Evolutionary conservation across 768 basidiomycete species (phyloP).

Genomic region (Russula earlei): DNA sequence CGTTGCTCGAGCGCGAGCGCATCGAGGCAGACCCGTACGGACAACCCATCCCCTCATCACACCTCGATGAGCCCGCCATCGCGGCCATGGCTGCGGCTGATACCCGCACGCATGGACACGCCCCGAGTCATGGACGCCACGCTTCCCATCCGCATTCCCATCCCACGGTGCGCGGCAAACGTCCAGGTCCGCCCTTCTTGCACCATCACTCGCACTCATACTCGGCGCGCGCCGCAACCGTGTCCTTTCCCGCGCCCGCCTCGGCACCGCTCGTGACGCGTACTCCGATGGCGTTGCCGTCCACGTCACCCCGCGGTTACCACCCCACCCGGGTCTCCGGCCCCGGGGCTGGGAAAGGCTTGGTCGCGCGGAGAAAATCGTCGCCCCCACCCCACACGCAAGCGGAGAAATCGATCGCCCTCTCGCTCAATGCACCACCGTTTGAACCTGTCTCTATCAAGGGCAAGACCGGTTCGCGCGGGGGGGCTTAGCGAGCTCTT

Average conservation of each 20-base stretch:
- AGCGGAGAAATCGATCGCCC: conserved; percentile 27
- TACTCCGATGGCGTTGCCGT: background rate
- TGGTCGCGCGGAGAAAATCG: conserved; percentile 12
- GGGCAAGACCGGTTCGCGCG: background rate
- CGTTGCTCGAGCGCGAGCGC: conserved; percentile 52
- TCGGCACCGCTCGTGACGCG: background rate
- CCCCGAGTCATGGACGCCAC: background rate
- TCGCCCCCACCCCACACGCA: conserved; percentile 12
- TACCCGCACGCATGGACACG: background rate
- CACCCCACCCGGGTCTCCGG: background rate
- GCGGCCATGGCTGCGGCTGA: background rate
- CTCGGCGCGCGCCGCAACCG: background rate
- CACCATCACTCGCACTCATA: conserved; percentile 6
- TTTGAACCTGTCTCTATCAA: conserved; percentile 38
- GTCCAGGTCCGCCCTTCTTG: background rate
- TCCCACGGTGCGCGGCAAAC: conserved; percentile 6
- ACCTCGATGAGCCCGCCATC: background rate
- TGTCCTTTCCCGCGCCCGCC: background rate
- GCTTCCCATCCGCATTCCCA: background rate
- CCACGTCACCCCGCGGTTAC: background rate
- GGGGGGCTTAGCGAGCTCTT: background rate
- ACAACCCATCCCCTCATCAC: conserved; percentile 19
- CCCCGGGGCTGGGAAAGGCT: conserved; percentile 19
- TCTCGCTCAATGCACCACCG: conserved; percentile 46
- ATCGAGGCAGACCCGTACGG: conserved; percentile 28